Evolutionary conservation across 108 stramenopile species (phyloP), one percentile per base, ranked within the genome.

Genomic region (Skeletonema grethae): DNA sequence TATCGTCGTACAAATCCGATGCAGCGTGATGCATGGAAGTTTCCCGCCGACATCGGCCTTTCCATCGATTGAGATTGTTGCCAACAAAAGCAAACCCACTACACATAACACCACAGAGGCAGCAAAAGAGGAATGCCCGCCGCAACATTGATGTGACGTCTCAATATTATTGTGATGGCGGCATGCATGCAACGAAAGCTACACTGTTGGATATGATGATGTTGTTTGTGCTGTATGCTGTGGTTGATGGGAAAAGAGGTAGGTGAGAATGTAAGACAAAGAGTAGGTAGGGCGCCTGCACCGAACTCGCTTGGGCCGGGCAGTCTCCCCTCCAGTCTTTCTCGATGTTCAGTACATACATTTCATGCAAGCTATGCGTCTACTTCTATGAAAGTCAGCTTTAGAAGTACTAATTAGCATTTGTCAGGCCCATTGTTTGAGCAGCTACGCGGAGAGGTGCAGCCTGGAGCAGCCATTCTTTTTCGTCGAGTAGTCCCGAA

Each of bases 381-480:
- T 34, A 39, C 12, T 39, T 10, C 0, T n/a, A 34, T 43, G 2
- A 4, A 43, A 43, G 15, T 43, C 15, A 43, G 15, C 15, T 43
- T 43, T 43, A 43, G 15, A 2, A 36, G 11, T 38, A 43, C 15
- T 43, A 43, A 11, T 4, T n/a, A 43, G 2, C 41, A 43, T 15
- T 43, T n/a, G 50, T 24, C 6, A 53, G 22, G 22, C 50, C 70
- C 36, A 79, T 57, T 30, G 77, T 62, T 63, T 72, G 36, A 65
- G 82, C 85, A 41, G 92, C 87, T 10, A 80, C 87, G 31, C 88
- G 80, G 6, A 93, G 67, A 39, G 87, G 86, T 67, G 86, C 84
- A 61, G 86, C 65, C 41, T 64, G 58, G 32, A 91, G 32, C 69
- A 88, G 77, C 36, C 83, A 68, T 13, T 80, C 82, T 15, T 86